Evolutionary conservation across 2,329 filamentous ascomycete species (phyloP), one percentile per base, ranked within the genome.

Genomic region (Hypomyces rosellus): DNA sequence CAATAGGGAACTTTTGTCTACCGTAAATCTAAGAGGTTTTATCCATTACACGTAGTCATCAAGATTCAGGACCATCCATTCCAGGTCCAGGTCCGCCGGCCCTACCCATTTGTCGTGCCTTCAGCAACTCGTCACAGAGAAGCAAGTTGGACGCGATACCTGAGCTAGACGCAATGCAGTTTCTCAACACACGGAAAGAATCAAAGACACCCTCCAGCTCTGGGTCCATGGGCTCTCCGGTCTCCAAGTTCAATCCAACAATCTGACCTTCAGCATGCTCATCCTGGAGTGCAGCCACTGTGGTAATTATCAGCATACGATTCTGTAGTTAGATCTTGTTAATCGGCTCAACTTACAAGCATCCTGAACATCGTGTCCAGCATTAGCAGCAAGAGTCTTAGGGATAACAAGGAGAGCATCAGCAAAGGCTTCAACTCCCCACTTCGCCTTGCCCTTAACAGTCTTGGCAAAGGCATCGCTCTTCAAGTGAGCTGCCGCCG

Each of bases 401-500:
- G 93, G 93, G 63, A 99, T 97, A 62, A 99, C 79, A 55, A 99
- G 78, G 42, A 99, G 79, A 48, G 93, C 92, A 70, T 99, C 92
- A 7, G 93, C 89, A 68, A 99, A 99, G 7, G 93, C 93, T 59
- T 86, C 82, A 7, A 99, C 91, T 67, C 93, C 93, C 79, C 84
- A 96, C 75, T 96, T 96, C 38, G 92, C 89, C 78, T 99, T 99
- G 63, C 93, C 93, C 79, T 96, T 99, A 66, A 97, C 88, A 30
- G 86, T 86, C 76, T 89, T 95, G 61, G 79, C 78, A 74, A 97
- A 95, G 15, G 80, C 81, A 63, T 96, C 89, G 57, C 89, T 90
- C 67, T 86, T 87, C 55, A 99, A 77, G 69, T 96, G 90, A 43
- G 84, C 79, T 20, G 91, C 89, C 61, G 89, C 95, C 33, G 93